These are phyloP conservation scores for Geotrichum klebahnii DNA, from an alignment of 1,139 yeast species.

Conservation along the genomic window DNA sequence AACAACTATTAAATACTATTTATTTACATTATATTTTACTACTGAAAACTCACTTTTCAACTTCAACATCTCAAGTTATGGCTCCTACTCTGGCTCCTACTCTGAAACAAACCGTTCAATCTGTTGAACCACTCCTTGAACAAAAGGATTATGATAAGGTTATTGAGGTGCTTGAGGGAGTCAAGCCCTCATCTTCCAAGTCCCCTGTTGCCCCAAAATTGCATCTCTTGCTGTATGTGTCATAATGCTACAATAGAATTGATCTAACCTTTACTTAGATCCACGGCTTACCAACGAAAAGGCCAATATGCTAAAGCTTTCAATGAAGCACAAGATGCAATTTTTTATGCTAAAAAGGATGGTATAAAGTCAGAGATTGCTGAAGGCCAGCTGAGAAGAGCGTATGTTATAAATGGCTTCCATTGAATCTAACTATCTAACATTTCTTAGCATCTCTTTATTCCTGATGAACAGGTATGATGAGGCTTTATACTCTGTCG, in stretches of 20 bases:
- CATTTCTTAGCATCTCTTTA: slow-evolving; percentile 12
- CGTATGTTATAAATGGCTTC: slow-evolving; percentile 24
- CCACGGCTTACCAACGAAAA: slow-evolving; percentile 55
- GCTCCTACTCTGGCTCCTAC: too few relatives aligned
- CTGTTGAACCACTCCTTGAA: slow-evolving; percentile 37
- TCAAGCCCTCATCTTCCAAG: slow-evolving; percentile 28
- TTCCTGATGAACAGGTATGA: slow-evolving; percentile 13
- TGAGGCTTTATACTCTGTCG: slow-evolving; percentile 16
- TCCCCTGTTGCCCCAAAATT: slow-evolving; percentile 47
- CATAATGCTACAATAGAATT: background rate
- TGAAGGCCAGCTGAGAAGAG: slow-evolving; percentile 57
- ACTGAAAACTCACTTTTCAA: too few relatives aligned
- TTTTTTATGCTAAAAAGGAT: slow-evolving; percentile 49
- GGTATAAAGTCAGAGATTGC: slow-evolving; percentile 56
- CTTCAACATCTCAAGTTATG: background rate
- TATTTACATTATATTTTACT: too few relatives aligned
- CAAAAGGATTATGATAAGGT: slow-evolving; percentile 42
- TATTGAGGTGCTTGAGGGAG: slow-evolving; percentile 37
- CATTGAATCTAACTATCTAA: background rate
- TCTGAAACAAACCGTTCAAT: background rate
- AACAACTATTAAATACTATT: too few relatives aligned
- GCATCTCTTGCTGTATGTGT: slow-evolving; percentile 23
- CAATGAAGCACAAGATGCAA: slow-evolving; percentile 53
- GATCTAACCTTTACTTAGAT: slow-evolving; percentile 34
- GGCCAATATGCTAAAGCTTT: slow-evolving; percentile 50